These are phyloP conservation scores for Babesia caballi DNA, from an alignment of 169 alveolate species.

Conservation along the genomic window DNA sequence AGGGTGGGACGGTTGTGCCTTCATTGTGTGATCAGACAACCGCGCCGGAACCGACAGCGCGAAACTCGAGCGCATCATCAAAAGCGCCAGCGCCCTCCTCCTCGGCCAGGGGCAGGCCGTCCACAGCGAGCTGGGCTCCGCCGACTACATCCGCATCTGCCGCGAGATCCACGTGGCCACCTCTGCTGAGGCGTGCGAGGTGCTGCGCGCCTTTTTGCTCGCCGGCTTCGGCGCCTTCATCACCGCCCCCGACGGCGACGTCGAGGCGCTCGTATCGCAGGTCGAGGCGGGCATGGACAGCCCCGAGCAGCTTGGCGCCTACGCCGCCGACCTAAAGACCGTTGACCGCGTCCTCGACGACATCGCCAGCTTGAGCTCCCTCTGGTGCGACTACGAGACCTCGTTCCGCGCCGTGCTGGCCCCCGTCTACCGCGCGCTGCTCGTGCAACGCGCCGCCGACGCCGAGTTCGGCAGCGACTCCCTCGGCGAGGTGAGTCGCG, in stretches of 20 bases:
- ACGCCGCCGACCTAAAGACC: constrained; percentile 13
- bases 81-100: constrained; percentile 29
- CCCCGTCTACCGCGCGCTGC: constrained; percentile 39
- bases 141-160: constrained; percentile 41
- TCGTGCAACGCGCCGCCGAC: neutral
- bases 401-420: constrained; percentile 19
- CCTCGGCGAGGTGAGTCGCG: constrained; percentile 23
- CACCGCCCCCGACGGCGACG: neutral
- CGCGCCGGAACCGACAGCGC: constrained; percentile 2
- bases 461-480: constrained; percentile 22
- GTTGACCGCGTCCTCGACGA: constrained; percentile 32
- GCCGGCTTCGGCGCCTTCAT: constrained; percentile 10
- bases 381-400: constrained; percentile 45
- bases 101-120: constrained; percentile 38
- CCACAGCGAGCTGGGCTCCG: constrained; percentile 44
- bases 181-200: constrained; percentile 22
- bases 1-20: neutral
- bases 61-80: constrained; percentile 11
- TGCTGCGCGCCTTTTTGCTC: constrained; percentile 23
- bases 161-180: constrained; percentile 51
- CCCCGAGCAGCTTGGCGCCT: neutral
- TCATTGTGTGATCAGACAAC: neutral
- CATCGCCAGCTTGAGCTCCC: constrained; percentile 47
- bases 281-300: neutral
- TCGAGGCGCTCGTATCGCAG: constrained; percentile 1